These are phyloP conservation scores for Myriosclerotinia scirpicola DNA, from an alignment of 2,329 filamentous ascomycete species.

Conservation along the genomic window DNA sequence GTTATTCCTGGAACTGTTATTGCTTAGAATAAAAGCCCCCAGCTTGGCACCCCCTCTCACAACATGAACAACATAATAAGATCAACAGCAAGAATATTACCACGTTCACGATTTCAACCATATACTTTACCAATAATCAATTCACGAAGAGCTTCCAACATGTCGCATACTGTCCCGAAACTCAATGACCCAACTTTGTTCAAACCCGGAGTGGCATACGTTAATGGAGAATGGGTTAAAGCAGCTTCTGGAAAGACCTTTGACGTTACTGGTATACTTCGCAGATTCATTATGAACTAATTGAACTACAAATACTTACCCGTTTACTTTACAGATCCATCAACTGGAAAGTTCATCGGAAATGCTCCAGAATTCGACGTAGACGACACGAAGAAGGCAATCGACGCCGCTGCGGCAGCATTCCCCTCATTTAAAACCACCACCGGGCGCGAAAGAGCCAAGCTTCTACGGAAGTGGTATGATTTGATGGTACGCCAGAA, in stretches of 20 bases:
- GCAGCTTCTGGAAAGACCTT: constrained; percentile 90
- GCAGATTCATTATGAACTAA: not conserved
- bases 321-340: constrained; percentile 78
- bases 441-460: constrained; percentile 72
- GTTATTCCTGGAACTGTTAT: not conserved
- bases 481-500: constrained; percentile 60
- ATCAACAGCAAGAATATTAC: constrained; percentile 31
- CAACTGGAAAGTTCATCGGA: constrained; percentile 77
- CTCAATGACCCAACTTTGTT: constrained; percentile 79
- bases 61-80: constrained; percentile 35
- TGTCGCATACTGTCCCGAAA: constrained; percentile 47
- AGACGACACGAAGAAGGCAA: constrained; percentile 76
- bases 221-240: constrained; percentile 90
- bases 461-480: constrained; percentile 77
- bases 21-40: constrained; percentile 8
- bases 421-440: constrained; percentile 68
- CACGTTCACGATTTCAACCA: constrained; percentile 34
- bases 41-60: constrained; percentile 14
- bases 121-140: constrained; percentile 33
- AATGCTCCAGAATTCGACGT: constrained; percentile 80
- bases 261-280: constrained; percentile 65
- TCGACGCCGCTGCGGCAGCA: constrained; percentile 77
- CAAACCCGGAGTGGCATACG: constrained; percentile 76
- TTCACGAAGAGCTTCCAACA: constrained; percentile 32
- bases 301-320: constrained; percentile 36